Base-by-base conservation (phyloP, 192 early-diverging fungal species). In the Umbelopsis sp. region DNA sequence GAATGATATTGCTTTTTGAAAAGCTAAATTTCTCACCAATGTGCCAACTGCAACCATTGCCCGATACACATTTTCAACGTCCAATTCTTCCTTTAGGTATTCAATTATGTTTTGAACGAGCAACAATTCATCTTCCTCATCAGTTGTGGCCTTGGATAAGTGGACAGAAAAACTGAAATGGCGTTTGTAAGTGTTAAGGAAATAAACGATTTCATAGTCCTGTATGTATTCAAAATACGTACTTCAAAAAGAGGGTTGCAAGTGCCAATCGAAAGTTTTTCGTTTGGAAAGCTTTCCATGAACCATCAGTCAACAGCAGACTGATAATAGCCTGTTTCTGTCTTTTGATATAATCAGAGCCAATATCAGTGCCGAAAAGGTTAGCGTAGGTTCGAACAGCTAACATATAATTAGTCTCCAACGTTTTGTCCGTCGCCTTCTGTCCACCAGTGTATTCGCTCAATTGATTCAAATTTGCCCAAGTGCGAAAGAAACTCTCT, bases 371-470 rank as follows among this genome's bases (percentile, higher is more conserved):
- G 33, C 84, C 85, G 68, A 92, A 94, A n/a, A 87, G 74, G 68
- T 97, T 97, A 50, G 85, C 84, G 10, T 94, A 69, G 4, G 83
- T 80, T 41, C 95, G 89, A 12, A 89, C 68, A 9, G 84, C 83
- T 82, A 97, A 78, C 93, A 95, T 95, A 25, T 86, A 75, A 67
- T 93, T 94, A 33, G 91, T 89, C 50, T 94, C 90, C 10, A 76
- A 72, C 1, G 64, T 65, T 72, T 87, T 85, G 18, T 44, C 51
- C 16, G 65, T 46, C 7, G 10, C 27, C 55, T 50, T 46, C 16
- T 46, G 30, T 49, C 69, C 73, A 25, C 82, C 78, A 5, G 86
- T 64, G 2, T 64, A 69, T 20, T 25, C 18, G 30, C 27, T 33
- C 4, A 61, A 13, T 12, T 27, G 27, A 13, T 61, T 61, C 30